Base-by-base conservation (phyloP, 192 early-diverging fungal genomes). In the Backusella sp. region DNA sequence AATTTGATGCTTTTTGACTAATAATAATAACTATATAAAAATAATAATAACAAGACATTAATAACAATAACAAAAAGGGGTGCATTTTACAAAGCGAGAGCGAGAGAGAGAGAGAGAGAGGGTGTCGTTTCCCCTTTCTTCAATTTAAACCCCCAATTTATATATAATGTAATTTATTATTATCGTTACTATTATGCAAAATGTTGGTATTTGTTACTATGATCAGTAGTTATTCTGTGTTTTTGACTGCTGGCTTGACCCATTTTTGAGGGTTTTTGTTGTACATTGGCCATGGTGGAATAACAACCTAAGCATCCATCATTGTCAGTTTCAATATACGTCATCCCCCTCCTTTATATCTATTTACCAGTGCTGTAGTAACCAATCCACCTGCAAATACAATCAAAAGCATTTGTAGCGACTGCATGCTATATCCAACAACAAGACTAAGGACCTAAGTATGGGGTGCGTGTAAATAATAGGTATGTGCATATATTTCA, bases 261-360 rank as follows among this genome's bases (percentile, higher is more conserved):
- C 70, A 73, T 14, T 19, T 19, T 32, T 62, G 72, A 62, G 72
- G 72, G n/a, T 56, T 35, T 42, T 59, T 52, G 23, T 73, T 73
- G 23, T 73, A 73, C 72, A 73, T 65, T 62, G 72, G 72, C 72
- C 72, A 73, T 30, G 72, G 72, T n/a, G 72, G 72, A n/a, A 73
- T 32, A n/a, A 65, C 72, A 37, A 73, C n/a, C 72, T 73, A 62
- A 23, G 7, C 6, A 53, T 59, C 6, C 30, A 21, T 70, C 9
- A 17, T 2, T 0, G 5, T 70, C 23, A 70, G 7, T 32, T 44
- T 49, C 15, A 23, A 23, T 26, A 14, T 44, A 44, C 41, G 1
- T 21, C 37, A 53, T n/a, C 21, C 3, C 3, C 6, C 28, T 36
- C 26, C 56, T 2, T 35, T 42, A 17, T 56, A 37, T 53, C n/a